Base-by-base conservation (phyloP, 345 rosid species). In the Hirschfeldia incana region DNA sequence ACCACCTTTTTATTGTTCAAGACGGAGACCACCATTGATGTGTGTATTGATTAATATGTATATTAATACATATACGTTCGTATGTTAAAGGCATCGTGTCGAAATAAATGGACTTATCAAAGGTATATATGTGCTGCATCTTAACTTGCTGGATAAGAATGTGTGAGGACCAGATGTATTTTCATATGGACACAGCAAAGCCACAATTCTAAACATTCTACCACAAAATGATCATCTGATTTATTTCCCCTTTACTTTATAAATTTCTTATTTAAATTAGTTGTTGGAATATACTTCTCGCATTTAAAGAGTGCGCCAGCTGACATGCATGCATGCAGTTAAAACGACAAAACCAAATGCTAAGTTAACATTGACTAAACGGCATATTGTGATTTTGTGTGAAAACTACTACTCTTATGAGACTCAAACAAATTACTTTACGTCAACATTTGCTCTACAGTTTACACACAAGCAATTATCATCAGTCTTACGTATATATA, bases 231-330 rank as follows among this genome's bases (percentile, higher is more conserved):
- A 36, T 62, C 61, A 75, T 51, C 28, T 44, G 11, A 9, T 53
- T 63, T 12, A 4, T 51, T 32, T 65, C 57, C 36, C 59, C 33
- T 63, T 64, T 55, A 9, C 11, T 12, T 53, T 3, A 21, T 26
- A 28, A 17, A 10, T 37, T 28, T 10, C 13, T 39, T 8, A 69
- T 69, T 79, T 28, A 79, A 62, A 70, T 76, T 75, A 71, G 77
- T 80, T 65, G 80, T 76, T 80, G 83, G 67, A 71, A 71, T 66
- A 80, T 70, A 76, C 59, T 80, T 76, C 76, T 80, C 73, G 67
- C 59, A 80, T 71, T 76, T 49, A 76, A 76, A 60, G 80, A 65
- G 12, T 65, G 69, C 65, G 73, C 76, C 80, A 66, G 12, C 46
- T 66, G 63, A 70, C 65, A 80, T 80, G 74, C 80, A 71, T 76